phyloP scores from a whole-genome alignment of 2,329 filamentous ascomycete genomes.

The Oidium heveae region DNA sequence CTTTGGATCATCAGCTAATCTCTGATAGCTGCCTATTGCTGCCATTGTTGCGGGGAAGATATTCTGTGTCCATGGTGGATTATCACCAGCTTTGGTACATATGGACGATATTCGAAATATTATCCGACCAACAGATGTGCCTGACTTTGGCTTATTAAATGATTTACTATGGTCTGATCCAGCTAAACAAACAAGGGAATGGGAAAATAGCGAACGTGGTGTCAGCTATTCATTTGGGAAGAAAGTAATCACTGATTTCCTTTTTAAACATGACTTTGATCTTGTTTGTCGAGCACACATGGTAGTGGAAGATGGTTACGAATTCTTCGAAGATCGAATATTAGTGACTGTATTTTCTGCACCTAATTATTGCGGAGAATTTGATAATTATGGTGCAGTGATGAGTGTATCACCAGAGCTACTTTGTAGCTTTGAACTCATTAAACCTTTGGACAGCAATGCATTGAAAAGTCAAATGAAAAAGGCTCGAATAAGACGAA shows the following conservation, averaged over 20 bases:
- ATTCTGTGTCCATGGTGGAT: conserved; percentile 96
- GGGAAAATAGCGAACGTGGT: conserved; percentile 97
- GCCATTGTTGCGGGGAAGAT: conserved; percentile 99
- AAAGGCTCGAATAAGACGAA: conserved; percentile 82
- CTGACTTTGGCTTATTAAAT: conserved; percentile 89
- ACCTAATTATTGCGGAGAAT: conserved; percentile 54
- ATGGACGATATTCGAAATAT: conserved; percentile 99
- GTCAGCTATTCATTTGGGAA: conserved; percentile 97
- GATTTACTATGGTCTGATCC: conserved; percentile 97
- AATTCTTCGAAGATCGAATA: conserved; percentile 98
- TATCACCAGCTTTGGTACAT: conserved; percentile 92
- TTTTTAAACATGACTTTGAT: conserved; percentile 99
- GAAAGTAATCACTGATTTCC: conserved; percentile 86
- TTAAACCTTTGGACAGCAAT: conserved; percentile 89
- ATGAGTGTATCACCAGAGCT: conserved; percentile 1
- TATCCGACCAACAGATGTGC: conserved; percentile 97
- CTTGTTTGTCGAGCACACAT: conserved; percentile 96
- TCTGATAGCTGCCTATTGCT: conserved; percentile 42
- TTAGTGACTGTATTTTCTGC: conserved; percentile 94
- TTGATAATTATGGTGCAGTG: conserved; percentile 2
- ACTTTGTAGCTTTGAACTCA: conserved; percentile 19
- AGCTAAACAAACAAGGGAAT: conserved; percentile 96
- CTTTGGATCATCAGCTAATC: too few species aligned
- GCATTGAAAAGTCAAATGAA: conserved; percentile 97
- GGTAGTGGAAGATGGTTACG: conserved; percentile 96